phyloP scores from a whole-genome alignment of 305 asterid genomes.

The Fraxinus paxiana region DNA sequence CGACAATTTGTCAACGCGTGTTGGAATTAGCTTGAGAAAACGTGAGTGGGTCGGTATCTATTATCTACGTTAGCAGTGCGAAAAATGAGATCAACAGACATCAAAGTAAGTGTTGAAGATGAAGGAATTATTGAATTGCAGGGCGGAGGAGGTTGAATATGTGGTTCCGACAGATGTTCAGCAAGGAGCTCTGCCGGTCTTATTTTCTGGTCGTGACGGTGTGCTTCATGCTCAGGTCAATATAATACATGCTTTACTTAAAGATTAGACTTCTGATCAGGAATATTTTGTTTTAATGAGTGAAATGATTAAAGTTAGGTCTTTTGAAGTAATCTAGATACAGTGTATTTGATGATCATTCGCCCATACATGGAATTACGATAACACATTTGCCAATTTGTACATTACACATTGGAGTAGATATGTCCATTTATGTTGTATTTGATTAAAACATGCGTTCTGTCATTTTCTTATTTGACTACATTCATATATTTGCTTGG shows the following conservation, averaged over 20 bases:
- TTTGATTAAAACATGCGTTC: neutral
- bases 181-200: constrained; percentile 61
- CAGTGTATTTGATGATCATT: neutral
- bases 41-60: no score
- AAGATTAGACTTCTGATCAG: neutral
- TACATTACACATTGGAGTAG: neutral
- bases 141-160: constrained; percentile 84
- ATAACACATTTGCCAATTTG: neutral
- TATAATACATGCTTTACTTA: neutral
- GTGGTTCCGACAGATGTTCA: constrained; percentile 61
- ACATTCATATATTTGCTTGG: neutral
- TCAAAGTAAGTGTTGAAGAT: neutral
- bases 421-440: neutral
- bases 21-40: no score
- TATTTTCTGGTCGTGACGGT: constrained; percentile 71
- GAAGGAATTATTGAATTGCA: constrained; percentile 28
- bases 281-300: constrained; percentile 7
- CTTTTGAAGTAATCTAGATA: neutral
- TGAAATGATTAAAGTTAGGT: constrained; percentile 12
- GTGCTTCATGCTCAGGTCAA: constrained; percentile 90
- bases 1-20: no score
- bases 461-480: neutral
- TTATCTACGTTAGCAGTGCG: no score
- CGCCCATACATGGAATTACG: neutral
- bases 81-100: no score